Evolutionary conservation across 2,329 filamentous ascomycete genomes (phyloP), one percentile per base, ranked within the genome.

Genomic region (Talaromyces sp.): DNA sequence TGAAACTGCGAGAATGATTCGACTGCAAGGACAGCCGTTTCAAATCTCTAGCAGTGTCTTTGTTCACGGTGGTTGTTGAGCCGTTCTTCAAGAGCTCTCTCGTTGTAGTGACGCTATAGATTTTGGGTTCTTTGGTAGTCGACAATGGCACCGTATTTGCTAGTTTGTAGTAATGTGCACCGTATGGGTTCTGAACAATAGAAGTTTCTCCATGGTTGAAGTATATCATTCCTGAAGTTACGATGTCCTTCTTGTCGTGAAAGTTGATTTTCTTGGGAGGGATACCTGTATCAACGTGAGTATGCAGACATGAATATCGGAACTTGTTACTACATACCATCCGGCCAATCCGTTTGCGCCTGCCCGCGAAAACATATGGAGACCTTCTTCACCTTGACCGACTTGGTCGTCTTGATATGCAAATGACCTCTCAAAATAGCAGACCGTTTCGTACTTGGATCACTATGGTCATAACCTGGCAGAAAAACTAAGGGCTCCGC

Each of bases 321-420:
- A 33, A 19, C 10, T 35, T 3, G 10, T 10, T 9, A 35, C 2
- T 35, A 28, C 63, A 58, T 69, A 83, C 85, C 91, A 77, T 97
- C 94, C 15, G 94, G 93, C 94, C 94, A 99, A 69, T 96, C 91
- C 1, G 94, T 97, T 63, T 88, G 84, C 2, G 91, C 90, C 69
- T 86, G 88, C 31, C 93, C 94, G 40, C 87, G 84, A 65, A 99
- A 89, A 66, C 89, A 93, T 54, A 99, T 79, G 5, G 89, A 91
- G 22, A 99, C 84, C 3, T 90, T 88, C 77, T 96, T 97, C 64
- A 99, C 86, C 75, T 99, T 99, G 48, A 91, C 85, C 63, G 89
- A 89, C 70, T 97, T 97, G 46, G 89, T 87, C 11, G 97, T 83
- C 60, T 87, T 87, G 39, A 99, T 72, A 66, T 89, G 87, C 57